Conservation (phyloP, 345 rosid species). For the Populus pruinosa region DNA sequence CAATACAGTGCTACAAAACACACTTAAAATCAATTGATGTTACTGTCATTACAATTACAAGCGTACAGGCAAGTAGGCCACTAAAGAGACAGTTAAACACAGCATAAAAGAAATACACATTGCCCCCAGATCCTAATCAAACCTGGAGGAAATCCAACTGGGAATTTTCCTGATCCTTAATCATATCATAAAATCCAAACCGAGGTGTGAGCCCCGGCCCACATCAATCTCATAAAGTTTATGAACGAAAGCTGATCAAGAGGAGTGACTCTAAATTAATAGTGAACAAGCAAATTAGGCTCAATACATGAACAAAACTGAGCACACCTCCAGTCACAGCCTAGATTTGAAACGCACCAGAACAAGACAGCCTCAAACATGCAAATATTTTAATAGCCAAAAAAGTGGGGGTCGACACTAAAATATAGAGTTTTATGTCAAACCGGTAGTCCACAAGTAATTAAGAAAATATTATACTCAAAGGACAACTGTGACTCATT, state of each 20-base stretch:
- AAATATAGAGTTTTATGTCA: conserved; percentile 29
- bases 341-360: conserved; percentile 32
- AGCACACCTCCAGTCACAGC: conserved; percentile 12
- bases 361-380: conserved; percentile 4
- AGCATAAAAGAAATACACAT: not conserved
- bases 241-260: conserved; percentile 14
- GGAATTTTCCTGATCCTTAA: conserved; percentile 3
- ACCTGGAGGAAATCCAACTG: conserved; percentile 7
- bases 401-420: conserved; percentile 27
- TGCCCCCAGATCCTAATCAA: conserved; percentile 7
- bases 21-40: conserved; percentile 20
- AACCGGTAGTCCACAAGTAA: conserved; percentile 25
- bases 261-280: conserved; percentile 10
- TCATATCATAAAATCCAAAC: not conserved
- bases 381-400: conserved; percentile 11
- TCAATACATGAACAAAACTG: not conserved
- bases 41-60: conserved; percentile 43
- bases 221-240: conserved; percentile 9
- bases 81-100: not conserved
- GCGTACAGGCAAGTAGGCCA: conserved; percentile 13
- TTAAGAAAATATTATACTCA: not conserved
- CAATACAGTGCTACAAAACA: not conserved
- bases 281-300: conserved; percentile 1
- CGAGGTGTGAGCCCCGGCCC: not conserved
- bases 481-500: conserved; percentile 30